Base-by-base conservation (phyloP, 768 basidiomycete genomes). In the Hortiboletus campestris region DNA sequence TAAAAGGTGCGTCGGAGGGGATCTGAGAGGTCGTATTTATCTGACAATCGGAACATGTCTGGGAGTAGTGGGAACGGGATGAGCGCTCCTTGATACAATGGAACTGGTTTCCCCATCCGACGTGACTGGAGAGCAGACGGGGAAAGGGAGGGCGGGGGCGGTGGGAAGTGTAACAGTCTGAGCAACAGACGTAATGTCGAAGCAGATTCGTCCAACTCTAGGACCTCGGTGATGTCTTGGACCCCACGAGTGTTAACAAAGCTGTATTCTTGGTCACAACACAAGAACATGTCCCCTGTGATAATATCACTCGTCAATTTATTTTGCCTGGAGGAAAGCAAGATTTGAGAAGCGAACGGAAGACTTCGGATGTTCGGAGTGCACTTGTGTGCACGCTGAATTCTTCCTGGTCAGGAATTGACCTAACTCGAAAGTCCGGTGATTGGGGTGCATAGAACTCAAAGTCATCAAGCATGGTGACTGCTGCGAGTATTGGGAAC, bases 31-130 rank as follows among this genome's bases (percentile, higher is more conserved):
- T 74, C 75, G 61, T 89, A 89, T 66, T 90, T 89, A 70, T 89
- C 88, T 34, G 76, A 80, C 40, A 89, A 73, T 43, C 65, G 70
- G 64, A 84, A 78, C 59, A 89, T 73, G 45, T 78, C 61, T 14
- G 82, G 75, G 38, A 89, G 78, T 17, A 89, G 68, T 20, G 88
- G 88, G 11, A 85, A 75, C 2, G 88, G 88, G 42, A 89, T 84
- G 38, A 83, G 71, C 12, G 81, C 76, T 1, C 72, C 67, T 66
- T 65, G 47, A 64, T 75, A 57, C 62, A 64, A 51, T 63, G 70
- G 59, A 56, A 62, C 59, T 65, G 70, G 64, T 70, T 65, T 56
- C 57, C 70, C 67, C 60, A 46, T 71, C 66, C 49, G 73, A 63
- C 46, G 67, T 46, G 35, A 63, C 28, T 72, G 62, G 28, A 32